Evolutionary conservation across 345 rosid species (phyloP).

Genomic region (Xanthoceras sorbifolium): DNA sequence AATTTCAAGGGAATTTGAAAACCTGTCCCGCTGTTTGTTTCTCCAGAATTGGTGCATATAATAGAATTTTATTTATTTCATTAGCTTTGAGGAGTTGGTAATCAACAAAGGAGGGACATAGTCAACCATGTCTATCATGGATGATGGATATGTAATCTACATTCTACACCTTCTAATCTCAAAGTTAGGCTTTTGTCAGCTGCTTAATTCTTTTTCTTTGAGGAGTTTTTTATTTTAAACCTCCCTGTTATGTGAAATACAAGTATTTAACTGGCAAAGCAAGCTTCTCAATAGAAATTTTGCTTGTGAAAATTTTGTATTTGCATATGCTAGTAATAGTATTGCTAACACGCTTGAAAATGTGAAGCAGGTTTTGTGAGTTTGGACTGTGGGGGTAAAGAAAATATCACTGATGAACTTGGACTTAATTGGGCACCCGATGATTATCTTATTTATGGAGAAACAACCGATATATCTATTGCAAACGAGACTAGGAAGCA

Average conservation of each 20-base stretch:
- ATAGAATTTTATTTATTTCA: not conserved
- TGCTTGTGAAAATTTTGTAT: not conserved
- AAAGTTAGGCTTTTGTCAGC: not conserved
- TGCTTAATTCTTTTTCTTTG: not conserved
- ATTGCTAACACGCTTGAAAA: conserved; percentile 13
- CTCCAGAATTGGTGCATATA: not conserved
- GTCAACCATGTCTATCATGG: not conserved
- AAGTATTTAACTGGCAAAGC: not conserved
- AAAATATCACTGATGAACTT: conserved; percentile 68
- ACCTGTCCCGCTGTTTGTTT: not conserved
- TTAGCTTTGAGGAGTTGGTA: not conserved
- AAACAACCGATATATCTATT: conserved; percentile 55
- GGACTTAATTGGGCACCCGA: conserved; percentile 88
- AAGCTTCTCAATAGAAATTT: not conserved
- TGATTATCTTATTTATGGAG: conserved; percentile 61
- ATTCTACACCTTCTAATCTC: too few relatives aligned
- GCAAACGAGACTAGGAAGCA: conserved; percentile 71
- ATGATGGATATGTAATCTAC: not conserved
- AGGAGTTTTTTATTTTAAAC: not conserved
- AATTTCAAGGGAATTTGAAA: too few relatives aligned
- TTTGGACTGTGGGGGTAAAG: conserved; percentile 85
- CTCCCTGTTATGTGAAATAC: not conserved
- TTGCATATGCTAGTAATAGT: not conserved
- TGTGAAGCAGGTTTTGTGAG: conserved; percentile 82
- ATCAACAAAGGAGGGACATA: not conserved